Base-by-base conservation (phyloP, 352 stramenopile species). In the Phytophthora citricola region DNA sequence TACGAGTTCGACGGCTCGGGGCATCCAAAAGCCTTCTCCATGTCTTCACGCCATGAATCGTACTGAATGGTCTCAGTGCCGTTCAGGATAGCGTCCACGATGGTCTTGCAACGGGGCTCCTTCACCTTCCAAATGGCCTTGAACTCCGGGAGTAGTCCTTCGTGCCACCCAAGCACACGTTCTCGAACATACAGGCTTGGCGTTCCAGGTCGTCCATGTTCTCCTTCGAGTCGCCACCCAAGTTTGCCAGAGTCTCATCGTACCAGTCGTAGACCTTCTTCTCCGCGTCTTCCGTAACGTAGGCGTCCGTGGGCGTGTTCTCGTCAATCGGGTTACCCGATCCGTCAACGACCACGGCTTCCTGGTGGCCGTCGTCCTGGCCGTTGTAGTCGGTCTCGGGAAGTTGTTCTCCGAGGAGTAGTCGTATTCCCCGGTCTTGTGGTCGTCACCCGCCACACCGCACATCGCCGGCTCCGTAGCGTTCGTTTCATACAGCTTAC, bases 181-280 rank as follows among this genome's bases (percentile, higher is more conserved):
- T 58, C 49, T 90, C 73, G 40, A 80, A 83, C 75, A 87, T 75
- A 40, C 81, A 86, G 22, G 73, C 58, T 67, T 89, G 85, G 17
- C 72, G 75, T 43, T 90, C 81, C 5, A 90, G 68, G 44, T 89
- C 79, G 14, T 53, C 71, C 57, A 82, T 77, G 48, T 79, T 79
- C 8, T 75, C 68, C 41, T 66, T 22, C 3, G 59, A 61, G 17
- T 78, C 56, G 6, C 73, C 71, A 3, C 78, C 76, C 56, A 83
- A 66, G 2, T 65, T 45, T 4, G 76, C 61, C 5, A 79, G 40
- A 27, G 74, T 74, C 38, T 72, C 48, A 24, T 87, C 76, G 26
- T 87, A 87, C 75, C 75, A 87, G n/a, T 69, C 41, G n/a, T 73
- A 45, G 3, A 87, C 66, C 5, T 59, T 66, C 36, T 71, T 70